Base-by-base conservation (phyloP, 140 eudicot species). In the Cichorium intybus region DNA sequence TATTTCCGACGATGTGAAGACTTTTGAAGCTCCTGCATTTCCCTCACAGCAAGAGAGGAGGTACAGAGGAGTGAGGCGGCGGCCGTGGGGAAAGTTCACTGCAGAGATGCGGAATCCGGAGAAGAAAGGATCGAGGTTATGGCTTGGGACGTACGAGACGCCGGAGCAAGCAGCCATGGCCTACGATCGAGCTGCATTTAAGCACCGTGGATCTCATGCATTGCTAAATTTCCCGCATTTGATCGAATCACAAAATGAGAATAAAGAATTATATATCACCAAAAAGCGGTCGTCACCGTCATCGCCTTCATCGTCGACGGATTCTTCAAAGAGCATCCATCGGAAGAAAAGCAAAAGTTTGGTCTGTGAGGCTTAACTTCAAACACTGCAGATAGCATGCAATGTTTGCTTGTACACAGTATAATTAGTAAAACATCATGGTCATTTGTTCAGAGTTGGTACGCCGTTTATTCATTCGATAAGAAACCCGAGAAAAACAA, bases 21-120 rank as follows among this genome's bases (percentile, higher is more conserved):
- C 18, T 52, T 24, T 11, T 27, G 17, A 24, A 31, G 16, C 12
- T 31, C 11, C 12, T 1, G 4, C 54, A 18, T 5, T 48, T 5
- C 12, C 72, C 6, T 54, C 58, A 22, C 20, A 61, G 6, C 54
- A 59, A 34, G 84, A 64, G 5, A 64, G 77, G 85, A 85, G 75
- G 51, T 86, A 71, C 39, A 68, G 95, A 23, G 95, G 95, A 1
- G 95, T 86, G 34, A 71, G 95, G 64, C 79, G 60, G n/a, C 74
- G 95, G 72, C 90, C 87, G 20, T 83, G 95, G 90, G 95, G 95
- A 55, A 86, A 86, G 70, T 86, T 82, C 27, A 87, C 89, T 24
- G 89, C 89, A 8, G 95, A 83, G 77, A 86, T 86, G 37, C 69
- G 95, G 69, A 81, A 86, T 56, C 95, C 95, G 52, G 87, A 81